Base-by-base conservation (phyloP, 1,284 basidiomycete species). In the Trichosporon sp. region DNA sequence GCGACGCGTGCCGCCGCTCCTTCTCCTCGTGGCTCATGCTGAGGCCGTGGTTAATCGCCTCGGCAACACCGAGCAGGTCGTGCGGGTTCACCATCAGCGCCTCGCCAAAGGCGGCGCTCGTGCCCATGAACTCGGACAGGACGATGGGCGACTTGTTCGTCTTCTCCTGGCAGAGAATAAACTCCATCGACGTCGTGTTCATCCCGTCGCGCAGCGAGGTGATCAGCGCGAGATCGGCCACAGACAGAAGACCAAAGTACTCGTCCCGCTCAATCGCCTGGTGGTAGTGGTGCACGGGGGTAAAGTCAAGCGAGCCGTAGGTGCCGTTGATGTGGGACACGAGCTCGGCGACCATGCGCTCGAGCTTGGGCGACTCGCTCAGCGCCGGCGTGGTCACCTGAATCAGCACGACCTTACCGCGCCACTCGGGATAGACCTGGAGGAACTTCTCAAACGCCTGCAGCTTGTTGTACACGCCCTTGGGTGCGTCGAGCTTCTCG, bases 121-220 rank as follows among this genome's bases (percentile, higher is more conserved):
- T 98, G 31, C 97, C 96, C 90, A 98, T 98, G 81, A 99, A 99
- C 85, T 99, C 96, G 79, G 92, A 94, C 63, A 99, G 86, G 70
- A 99, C 92, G 69, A 96, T 89, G 92, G 79, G 94, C 69, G 91
- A 93, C 84, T 90, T 91, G 81, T 90, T 78, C 71, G 84, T 92
- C 75, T 87, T 88, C 77, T 92, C 88, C 85, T 99, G 96, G 69
- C 94, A 95, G 73, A 98, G 91, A 65, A 97, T 92, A 84, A 93
- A 98, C 85, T 98, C 96, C 96, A 98, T 98, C 66, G 90, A 91
- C 0, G 95, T 98, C 8, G 97, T 98, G 87, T 99, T 98, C 96
- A 99, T 98, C 8, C 96, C 96, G 80, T 99, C 96, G 37, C 96
- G 90, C 6, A 98, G 88, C 0, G 94, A 94, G 0, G 96, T 99